phyloP scores from a whole-genome alignment of 2,329 filamentous ascomycete species.

The Akanthomyces muscarius region DNA sequence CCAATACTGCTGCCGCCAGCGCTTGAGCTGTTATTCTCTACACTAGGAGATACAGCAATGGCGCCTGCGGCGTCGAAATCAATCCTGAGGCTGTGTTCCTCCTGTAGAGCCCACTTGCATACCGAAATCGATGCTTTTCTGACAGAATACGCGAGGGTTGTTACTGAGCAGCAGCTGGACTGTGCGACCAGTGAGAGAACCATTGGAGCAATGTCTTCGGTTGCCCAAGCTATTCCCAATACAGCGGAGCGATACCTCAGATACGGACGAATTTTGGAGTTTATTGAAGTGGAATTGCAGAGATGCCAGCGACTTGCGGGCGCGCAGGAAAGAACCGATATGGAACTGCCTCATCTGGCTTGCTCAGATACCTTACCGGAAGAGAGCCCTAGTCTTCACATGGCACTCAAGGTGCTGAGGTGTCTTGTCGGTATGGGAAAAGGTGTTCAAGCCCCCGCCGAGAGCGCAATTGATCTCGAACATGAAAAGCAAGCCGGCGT shows the following conservation, averaged over 20 bases:
- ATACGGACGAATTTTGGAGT: constrained; percentile 55
- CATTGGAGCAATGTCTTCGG: constrained; percentile 67
- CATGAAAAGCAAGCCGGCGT: constrained; percentile 31
- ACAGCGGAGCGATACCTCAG: constrained; percentile 51
- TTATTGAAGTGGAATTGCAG: constrained; percentile 55
- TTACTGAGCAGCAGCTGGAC: constrained; percentile 53
- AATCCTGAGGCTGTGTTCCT: constrained; percentile 69
- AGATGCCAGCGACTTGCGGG: constrained; percentile 19
- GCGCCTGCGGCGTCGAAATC: constrained; percentile 69
- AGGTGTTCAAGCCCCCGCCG: constrained; percentile 64
- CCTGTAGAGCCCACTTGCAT: constrained; percentile 66
- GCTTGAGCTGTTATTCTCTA: constrained; percentile 69
- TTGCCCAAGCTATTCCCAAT: constrained; percentile 67
- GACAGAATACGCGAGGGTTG: constrained; percentile 63
- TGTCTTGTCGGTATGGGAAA: constrained; percentile 69
- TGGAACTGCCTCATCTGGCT: background rate
- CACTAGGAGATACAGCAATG: constrained; percentile 59
- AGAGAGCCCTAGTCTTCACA: constrained; percentile 44
- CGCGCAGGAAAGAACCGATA: background rate
- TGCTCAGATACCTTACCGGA: constrained; percentile 28
- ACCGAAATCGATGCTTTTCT: constrained; percentile 65
- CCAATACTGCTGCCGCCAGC: constrained; percentile 63
- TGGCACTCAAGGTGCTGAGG: constrained; percentile 55
- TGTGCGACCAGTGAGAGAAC: constrained; percentile 68
- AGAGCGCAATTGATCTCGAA: constrained; percentile 65